Conservation (phyloP, 2,329 filamentous ascomycete genomes). For the Aspergillus thermomutatus region DNA sequence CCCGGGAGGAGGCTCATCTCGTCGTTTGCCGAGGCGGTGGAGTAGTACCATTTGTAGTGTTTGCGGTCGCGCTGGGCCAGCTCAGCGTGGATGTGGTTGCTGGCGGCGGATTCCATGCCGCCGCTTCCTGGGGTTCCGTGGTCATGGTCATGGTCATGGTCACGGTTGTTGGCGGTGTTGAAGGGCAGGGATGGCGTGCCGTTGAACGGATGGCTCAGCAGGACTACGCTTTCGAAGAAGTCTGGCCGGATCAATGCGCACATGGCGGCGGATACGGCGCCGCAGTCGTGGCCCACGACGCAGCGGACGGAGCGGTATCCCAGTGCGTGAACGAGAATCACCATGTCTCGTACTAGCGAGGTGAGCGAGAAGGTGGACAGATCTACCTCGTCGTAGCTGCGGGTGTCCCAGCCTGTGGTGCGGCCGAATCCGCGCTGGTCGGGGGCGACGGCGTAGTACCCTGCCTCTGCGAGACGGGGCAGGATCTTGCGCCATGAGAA, state of each 20-base stretch:
- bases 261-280: constrained; percentile 58
- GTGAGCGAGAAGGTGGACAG: constrained; percentile 57
- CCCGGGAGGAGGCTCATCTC: constrained; percentile 41
- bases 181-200: constrained; percentile 50
- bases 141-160: background rate
- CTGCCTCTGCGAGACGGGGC: constrained; percentile 54
- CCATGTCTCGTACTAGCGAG: constrained; percentile 59
- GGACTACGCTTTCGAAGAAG: constrained; percentile 58
- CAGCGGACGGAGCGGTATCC: constrained; percentile 58
- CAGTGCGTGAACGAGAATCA: constrained; percentile 59
- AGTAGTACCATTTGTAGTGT: constrained; percentile 65
- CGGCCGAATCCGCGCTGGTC: constrained; percentile 68
- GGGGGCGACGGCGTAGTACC: constrained; percentile 64
- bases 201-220: constrained; percentile 66
- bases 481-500: constrained; percentile 68
- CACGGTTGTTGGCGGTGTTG: constrained; percentile 36
- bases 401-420: constrained; percentile 59
- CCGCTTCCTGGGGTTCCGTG: background rate
- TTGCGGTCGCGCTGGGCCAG: constrained; percentile 57
- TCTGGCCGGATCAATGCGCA: constrained; percentile 62
- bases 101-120: constrained; percentile 14
- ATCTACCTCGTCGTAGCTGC: constrained; percentile 51
- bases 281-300: constrained; percentile 66
- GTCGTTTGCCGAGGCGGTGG: constrained; percentile 31
- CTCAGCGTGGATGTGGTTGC: constrained; percentile 53